A percentile compares a stretch with the other conserved stretches of the same genome.
These are phyloP conservation scores for Phaeosphaeria sp. DNA, from an alignment of 2,329 filamentous ascomycete species.

Conservation along the genomic window DNA sequence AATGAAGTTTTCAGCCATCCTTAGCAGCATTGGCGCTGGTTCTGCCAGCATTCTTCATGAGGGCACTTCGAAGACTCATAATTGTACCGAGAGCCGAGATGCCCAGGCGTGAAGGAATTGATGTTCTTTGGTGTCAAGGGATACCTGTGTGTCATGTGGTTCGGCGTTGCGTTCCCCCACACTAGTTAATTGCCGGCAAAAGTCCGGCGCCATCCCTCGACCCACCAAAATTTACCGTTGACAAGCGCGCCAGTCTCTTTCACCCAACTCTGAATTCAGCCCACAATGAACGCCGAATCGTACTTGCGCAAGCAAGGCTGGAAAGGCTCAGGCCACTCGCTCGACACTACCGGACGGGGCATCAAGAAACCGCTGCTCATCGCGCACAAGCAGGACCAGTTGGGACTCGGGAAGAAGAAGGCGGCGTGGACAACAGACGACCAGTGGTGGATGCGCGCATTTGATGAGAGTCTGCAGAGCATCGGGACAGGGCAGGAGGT, in stretches of 20 bases:
- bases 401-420: constrained; percentile 81
- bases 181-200: neutral
- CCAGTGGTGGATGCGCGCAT: constrained; percentile 97
- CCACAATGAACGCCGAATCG: constrained; percentile 79
- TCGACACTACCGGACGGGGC: constrained; percentile 78
- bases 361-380: constrained; percentile 84
- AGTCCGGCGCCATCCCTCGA: neutral
- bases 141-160: neutral
- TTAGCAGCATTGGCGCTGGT: neutral
- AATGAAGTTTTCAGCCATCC: neutral
- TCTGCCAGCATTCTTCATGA: too few relatives aligned
- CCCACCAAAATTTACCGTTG: constrained; percentile 18
- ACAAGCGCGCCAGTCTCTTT: constrained; percentile 1
- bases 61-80: too few relatives aligned
- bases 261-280: constrained; percentile 2
- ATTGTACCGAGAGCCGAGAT: too few relatives aligned
- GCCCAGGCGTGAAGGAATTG: too few relatives aligned
- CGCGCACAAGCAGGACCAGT: constrained; percentile 78
- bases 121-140: too few relatives aligned
- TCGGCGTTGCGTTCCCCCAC: neutral
- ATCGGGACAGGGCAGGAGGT: constrained; percentile 46
- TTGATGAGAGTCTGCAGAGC: constrained; percentile 86
- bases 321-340: constrained; percentile 85
- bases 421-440: constrained; percentile 64
- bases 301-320: constrained; percentile 88